A percentile compares a stretch with the other conserved stretches of the same genome.
Conservation (phyloP, 176 grass and related monocot species). For the Areca catechu region DNA sequence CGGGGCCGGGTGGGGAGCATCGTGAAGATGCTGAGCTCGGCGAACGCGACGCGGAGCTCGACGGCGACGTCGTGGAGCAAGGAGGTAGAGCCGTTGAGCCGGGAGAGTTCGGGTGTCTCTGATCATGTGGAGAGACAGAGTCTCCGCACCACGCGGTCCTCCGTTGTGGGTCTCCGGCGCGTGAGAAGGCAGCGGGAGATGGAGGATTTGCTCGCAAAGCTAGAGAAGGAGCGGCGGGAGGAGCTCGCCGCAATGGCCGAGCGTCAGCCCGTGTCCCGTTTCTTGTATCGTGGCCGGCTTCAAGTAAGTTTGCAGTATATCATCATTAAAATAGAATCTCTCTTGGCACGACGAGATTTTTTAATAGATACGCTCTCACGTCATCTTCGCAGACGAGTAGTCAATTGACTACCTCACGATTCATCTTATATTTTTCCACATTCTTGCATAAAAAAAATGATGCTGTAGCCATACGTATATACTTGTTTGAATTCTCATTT, state of each 20-base stretch:
- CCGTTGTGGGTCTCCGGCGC: conserved; percentile 7
- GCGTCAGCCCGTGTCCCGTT: conserved; percentile 46
- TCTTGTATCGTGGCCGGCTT: conserved; percentile 62
- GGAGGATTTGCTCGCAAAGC: conserved; percentile 65
- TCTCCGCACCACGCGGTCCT: neutral
- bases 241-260: conserved; percentile 53
- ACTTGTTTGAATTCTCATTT: too few species aligned
- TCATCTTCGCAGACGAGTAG: too few species aligned
- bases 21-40: conserved; percentile 37
- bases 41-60: neutral
- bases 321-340: too few species aligned
- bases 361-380: too few species aligned
- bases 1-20: conserved; percentile 31
- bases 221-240: conserved; percentile 48
- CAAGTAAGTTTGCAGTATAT: conserved; percentile 38
- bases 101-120: neutral
- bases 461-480: too few species aligned
- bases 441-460: too few species aligned
- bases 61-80: neutral
- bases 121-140: neutral
- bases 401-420: too few species aligned
- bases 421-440: too few species aligned
- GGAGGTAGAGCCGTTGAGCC: neutral
- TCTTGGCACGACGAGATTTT: too few species aligned
- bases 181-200: conserved; percentile 56